Conservation (phyloP, 768 basidiomycete genomes). For the Suillus decipiens region DNA sequence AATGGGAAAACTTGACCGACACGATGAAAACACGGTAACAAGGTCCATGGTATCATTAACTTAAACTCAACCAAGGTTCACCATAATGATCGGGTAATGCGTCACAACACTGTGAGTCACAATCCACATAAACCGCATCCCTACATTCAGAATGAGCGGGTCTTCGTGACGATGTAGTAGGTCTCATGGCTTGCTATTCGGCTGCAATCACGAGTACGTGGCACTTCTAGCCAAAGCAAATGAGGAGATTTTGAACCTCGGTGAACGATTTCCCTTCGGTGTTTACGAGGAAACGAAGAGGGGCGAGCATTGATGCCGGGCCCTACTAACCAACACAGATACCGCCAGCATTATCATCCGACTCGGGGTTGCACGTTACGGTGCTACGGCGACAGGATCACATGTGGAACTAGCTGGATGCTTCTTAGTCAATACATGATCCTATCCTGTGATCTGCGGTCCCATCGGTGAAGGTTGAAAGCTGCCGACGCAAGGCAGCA, state of each 20-base stretch:
- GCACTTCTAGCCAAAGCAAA: background rate
- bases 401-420: background rate
- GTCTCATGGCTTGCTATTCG: background rate
- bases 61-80: background rate
- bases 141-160: background rate
- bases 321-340: constrained; percentile 3
- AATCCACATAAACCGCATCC: background rate
- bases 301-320: background rate
- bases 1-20: background rate
- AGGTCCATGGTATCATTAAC: background rate
- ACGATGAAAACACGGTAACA: background rate
- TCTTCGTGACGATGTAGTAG: background rate
- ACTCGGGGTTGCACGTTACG: background rate
- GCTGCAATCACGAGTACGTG: background rate
- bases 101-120: too few species aligned
- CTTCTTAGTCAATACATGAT: constrained; percentile 1
- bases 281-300: constrained; percentile 9
- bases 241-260: background rate
- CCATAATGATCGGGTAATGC: background rate
- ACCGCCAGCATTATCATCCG: constrained; percentile 3
- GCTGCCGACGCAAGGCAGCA: background rate
- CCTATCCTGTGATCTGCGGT: background rate
- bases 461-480: background rate
- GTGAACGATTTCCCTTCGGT: constrained; percentile 4
- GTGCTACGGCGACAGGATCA: background rate